A percentile compares a stretch with the other conserved stretches of the same genome.
These are phyloP conservation scores for Colletotrichum agaves DNA, from an alignment of 2,329 filamentous ascomycete genomes.

Conservation along the genomic window DNA sequence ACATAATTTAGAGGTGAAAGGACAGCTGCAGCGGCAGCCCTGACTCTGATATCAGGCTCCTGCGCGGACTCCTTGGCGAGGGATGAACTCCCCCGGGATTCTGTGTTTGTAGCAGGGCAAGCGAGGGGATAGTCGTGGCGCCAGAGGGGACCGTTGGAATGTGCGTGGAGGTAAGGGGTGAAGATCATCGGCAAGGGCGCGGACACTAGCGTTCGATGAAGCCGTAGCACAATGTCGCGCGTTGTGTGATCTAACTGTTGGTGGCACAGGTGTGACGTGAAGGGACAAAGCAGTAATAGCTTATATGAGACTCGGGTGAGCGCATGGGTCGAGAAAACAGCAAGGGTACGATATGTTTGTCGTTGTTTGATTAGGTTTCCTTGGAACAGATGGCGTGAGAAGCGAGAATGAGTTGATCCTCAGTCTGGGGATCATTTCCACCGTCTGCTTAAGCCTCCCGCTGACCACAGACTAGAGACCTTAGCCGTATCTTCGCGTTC, in stretches of 20 bases:
- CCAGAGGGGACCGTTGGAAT: conserved; percentile 12
- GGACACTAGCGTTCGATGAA: conserved; percentile 14
- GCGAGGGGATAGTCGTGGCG: background rate
- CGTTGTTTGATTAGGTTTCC: background rate
- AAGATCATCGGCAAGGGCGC: conserved; percentile 13
- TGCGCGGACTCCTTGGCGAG: background rate
- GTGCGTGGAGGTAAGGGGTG: conserved; percentile 5
- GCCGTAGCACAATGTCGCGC: background rate
- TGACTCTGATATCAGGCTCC: conserved; percentile 4
- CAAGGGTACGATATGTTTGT: conserved; percentile 2
- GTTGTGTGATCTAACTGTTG: conserved; percentile 2
- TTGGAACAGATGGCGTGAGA: background rate
- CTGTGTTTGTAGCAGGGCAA: conserved; percentile 6
- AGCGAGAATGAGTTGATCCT: conserved; percentile 13
- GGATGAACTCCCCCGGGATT: background rate
- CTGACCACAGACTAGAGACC: no score
- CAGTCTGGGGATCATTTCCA: conserved; percentile 4
- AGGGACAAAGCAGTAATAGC: conserved; percentile 13
- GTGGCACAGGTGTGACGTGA: conserved; percentile 11
- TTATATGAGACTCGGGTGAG: background rate
- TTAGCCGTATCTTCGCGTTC: background rate
- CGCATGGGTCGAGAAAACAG: background rate
- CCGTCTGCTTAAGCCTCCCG: background rate
- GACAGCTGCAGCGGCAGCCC: conserved; percentile 13
- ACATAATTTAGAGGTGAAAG: conserved; percentile 13